These are phyloP conservation scores for Trichoderma afroharzianum DNA, from an alignment of 2,329 filamentous ascomycete species.

Conservation along the genomic window DNA sequence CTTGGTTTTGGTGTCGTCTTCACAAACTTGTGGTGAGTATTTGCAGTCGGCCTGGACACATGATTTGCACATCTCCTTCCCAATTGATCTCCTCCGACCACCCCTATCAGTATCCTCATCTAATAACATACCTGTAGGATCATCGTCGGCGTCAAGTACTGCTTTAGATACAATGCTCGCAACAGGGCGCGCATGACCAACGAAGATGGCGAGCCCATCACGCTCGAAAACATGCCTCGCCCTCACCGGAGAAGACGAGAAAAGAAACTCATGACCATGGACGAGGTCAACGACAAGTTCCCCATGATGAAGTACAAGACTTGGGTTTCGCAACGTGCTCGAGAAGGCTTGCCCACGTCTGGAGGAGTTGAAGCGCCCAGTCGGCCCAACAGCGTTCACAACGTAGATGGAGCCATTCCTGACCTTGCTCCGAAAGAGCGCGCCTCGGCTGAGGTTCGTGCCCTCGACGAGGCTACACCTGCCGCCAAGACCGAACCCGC, in stretches of 20 bases:
- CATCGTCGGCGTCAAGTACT: constrained; percentile 98
- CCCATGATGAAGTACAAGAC: constrained; percentile 94
- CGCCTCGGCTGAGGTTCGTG: constrained; percentile 41
- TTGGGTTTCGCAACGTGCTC: constrained; percentile 81
- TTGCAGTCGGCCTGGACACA: not conserved
- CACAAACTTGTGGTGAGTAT: constrained; percentile 88
- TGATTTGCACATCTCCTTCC: not conserved
- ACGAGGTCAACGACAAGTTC: constrained; percentile 97
- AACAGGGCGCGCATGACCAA: constrained; percentile 75
- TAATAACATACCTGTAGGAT: constrained; percentile 61
- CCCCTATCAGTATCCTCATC: not conserved
- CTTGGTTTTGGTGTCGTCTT: constrained; percentile 97
- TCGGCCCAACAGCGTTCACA: constrained; percentile 68
- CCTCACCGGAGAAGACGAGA: constrained; percentile 84
- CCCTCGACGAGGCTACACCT: constrained; percentile 19
- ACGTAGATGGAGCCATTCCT: constrained; percentile 56
- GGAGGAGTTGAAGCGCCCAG: constrained; percentile 80
- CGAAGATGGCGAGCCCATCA: constrained; percentile 84
- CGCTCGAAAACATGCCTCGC: constrained; percentile 77
- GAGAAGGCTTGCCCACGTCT: constrained; percentile 75
- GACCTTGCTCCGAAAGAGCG: constrained; percentile 44
- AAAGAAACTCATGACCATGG: constrained; percentile 99
- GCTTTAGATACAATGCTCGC: constrained; percentile 95
- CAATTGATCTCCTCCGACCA: not conserved
- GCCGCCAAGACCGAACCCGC: constrained; percentile 20